phyloP scores from a whole-genome alignment of 257 asterid species.

The Nicotiana noctiflora region DNA sequence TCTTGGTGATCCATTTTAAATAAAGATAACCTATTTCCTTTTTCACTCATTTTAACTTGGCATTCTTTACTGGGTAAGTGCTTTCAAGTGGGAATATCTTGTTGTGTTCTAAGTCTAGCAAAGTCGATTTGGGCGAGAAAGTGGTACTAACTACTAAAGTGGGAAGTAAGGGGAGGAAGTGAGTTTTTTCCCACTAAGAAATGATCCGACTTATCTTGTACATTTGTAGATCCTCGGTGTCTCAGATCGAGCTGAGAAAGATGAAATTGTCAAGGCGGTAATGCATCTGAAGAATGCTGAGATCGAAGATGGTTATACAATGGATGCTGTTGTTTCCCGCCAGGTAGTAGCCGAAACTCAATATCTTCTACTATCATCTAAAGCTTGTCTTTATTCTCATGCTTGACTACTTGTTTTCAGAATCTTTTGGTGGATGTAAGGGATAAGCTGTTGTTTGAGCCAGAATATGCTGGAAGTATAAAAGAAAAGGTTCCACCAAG shows the following conservation, averaged over 20 bases:
- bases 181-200: not conserved
- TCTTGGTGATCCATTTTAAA: not conserved
- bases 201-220: not conserved
- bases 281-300: conserved; percentile 79
- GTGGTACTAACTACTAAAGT: conserved; percentile 3
- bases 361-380: not conserved
- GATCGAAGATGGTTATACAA: conserved; percentile 92
- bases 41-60: not conserved
- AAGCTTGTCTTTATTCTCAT: conserved; percentile 1
- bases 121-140: not conserved
- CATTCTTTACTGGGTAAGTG: not conserved
- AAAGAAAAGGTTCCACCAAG: conserved; percentile 81
- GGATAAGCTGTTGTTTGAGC: conserved; percentile 96
- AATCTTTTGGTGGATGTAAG: conserved; percentile 84
- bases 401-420: conserved; percentile 34
- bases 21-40: not conserved
- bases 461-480: conserved; percentile 82
- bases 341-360: conserved; percentile 41
- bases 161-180: not conserved
- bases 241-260: conserved; percentile 84
- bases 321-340: conserved; percentile 76
- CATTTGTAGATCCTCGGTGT: conserved; percentile 77
- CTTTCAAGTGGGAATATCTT: not conserved
- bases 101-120: conserved; percentile 1
- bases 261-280: conserved; percentile 87